A percentile compares a stretch with the other conserved stretches of the same genome.
Conservation (phyloP, 23 red algal species). For the Gracilaria domingensis region DNA sequence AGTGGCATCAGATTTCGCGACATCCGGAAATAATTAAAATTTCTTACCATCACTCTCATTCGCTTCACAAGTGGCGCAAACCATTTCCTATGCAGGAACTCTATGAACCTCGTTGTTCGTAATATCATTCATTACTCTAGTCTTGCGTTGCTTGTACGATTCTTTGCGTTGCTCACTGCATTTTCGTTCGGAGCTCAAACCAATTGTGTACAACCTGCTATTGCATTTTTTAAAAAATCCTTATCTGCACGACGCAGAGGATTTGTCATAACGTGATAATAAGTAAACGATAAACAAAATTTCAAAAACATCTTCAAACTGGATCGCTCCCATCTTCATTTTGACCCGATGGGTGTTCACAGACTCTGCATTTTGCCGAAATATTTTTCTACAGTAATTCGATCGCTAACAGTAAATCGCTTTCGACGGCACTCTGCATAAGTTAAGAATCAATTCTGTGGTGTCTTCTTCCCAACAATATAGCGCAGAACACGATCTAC, state of each 20-base stretch:
- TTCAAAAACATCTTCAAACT: not conserved
- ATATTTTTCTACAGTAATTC: not conserved
- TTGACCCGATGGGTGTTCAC: not conserved
- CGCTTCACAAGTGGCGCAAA: no score
- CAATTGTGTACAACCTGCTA: no score
- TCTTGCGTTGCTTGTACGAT: no score
- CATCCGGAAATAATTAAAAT: no score
- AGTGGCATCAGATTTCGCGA: no score
- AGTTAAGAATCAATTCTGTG: not conserved
- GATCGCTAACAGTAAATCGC: not conserved
- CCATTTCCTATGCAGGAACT: no score
- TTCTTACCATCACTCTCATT: no score
- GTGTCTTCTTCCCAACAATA: not conserved
- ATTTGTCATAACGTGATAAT: not conserved
- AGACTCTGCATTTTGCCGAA: not conserved
- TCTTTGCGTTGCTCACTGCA: no score
- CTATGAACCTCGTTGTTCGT: no score
- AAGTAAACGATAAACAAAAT: not conserved
- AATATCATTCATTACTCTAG: no score
- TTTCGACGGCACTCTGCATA: not conserved
- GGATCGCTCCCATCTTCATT: not conserved
- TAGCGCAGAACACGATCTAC: not conserved
- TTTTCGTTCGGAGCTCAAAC: no score
- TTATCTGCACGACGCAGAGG: not conserved
- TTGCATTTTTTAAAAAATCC: no score